Evolutionary conservation across 177 flowering plant genomes (phyloP).

Genomic region (Vitis hybrid): DNA sequence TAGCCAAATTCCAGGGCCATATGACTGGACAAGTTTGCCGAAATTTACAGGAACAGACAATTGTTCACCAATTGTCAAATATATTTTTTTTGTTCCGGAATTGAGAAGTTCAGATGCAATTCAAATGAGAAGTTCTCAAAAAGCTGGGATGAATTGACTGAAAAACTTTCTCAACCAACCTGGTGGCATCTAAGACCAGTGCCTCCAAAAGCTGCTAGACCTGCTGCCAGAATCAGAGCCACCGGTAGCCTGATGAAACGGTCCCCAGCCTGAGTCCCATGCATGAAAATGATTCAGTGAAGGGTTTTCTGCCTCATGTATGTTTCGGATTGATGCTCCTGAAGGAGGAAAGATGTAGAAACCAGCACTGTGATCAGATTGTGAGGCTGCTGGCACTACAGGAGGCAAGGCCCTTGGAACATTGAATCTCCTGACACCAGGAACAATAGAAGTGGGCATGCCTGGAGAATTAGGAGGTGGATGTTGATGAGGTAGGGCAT

Average conservation of each 20-base stretch:
- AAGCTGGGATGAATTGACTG: background rate
- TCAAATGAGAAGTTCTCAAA: background rate
- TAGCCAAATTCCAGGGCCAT: background rate
- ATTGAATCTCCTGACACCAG: constrained; percentile 21
- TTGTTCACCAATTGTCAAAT: background rate
- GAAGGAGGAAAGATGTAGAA: constrained; percentile 24
- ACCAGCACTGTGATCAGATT: constrained; percentile 24
- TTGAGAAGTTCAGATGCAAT: constrained; percentile 8
- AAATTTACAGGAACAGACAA: background rate
- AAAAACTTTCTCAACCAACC: background rate
- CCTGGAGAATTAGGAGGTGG: constrained; percentile 16
- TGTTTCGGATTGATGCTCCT: constrained; percentile 17
- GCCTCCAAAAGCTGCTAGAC: constrained; percentile 10
- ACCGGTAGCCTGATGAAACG: constrained; percentile 8
- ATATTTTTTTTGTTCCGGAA: background rate
- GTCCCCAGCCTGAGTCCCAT: constrained; percentile 18
- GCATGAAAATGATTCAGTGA: constrained; percentile 12
- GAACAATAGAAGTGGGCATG: constrained; percentile 15
- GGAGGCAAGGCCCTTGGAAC: constrained; percentile 19
- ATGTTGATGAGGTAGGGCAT: constrained; percentile 17
- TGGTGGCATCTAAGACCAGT: constrained; percentile 3
- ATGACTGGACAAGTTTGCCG: constrained; percentile 2
- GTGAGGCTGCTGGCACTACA: constrained; percentile 11
- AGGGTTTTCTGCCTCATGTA: constrained; percentile 19
- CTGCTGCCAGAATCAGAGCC: constrained; percentile 17